A percentile compares a stretch with the other conserved stretches of the same genome.
These are phyloP conservation scores for Cryptococcus deneoformans DNA, from an alignment of 1,284 basidiomycete genomes.

Conservation along the genomic window DNA sequence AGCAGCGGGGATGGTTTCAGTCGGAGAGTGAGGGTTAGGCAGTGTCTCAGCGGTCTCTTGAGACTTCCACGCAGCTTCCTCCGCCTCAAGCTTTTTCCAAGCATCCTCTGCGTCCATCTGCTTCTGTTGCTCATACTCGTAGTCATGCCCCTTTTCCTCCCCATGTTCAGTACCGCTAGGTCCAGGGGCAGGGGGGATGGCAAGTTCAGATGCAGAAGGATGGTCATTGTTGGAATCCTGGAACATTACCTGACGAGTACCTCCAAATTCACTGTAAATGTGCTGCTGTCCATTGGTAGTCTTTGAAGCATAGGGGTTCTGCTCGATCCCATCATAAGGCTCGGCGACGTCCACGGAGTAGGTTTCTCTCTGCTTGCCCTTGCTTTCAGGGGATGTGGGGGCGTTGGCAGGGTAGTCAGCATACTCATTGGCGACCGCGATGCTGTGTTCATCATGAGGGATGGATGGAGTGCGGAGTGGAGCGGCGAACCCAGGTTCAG, in stretches of 20 bases:
- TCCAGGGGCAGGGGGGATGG: background rate
- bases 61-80: slow-evolving; percentile 21
- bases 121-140: slow-evolving; percentile 46
- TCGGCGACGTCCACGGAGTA: slow-evolving; percentile 20
- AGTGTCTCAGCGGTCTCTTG: slow-evolving; percentile 7
- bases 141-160: slow-evolving; percentile 19
- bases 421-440: slow-evolving; percentile 37
- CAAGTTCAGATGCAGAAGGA: background rate
- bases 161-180: background rate
- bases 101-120: slow-evolving; percentile 28
- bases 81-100: slow-evolving; percentile 18
- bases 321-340: slow-evolving; percentile 29
- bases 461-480: background rate
- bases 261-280: slow-evolving; percentile 33
- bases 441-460: slow-evolving; percentile 13
- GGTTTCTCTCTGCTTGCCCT: slow-evolving; percentile 18
- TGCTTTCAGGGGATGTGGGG: slow-evolving; percentile 9
- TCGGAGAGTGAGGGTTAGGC: slow-evolving; percentile 3
- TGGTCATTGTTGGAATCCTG: background rate
- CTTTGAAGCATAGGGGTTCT: slow-evolving; percentile 16
- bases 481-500: slow-evolving; percentile 22
- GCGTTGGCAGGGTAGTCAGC: slow-evolving; percentile 33
- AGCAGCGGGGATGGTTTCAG: background rate
- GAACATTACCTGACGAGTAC: background rate
- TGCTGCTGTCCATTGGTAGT: slow-evolving; percentile 3